Evolutionary conservation across 108 stramenopile genomes (phyloP).

Genomic region (Discostella stelligeroides): DNA sequence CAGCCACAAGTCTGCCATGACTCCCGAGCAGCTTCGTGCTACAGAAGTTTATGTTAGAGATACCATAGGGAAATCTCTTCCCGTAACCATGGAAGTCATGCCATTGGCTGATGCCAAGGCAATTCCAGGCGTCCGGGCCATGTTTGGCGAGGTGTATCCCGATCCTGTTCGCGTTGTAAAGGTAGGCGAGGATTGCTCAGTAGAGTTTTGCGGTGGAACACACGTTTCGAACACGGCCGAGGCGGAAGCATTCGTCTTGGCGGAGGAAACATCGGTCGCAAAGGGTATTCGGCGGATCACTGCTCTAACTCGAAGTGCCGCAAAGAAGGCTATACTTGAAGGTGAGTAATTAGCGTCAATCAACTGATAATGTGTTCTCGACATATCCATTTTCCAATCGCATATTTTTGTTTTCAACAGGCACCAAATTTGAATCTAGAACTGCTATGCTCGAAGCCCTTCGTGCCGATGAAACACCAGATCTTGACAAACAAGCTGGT

Average conservation of each 20-base stretch:
- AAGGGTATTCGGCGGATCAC: conserved; percentile 89
- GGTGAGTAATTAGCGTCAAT: conserved; percentile 41
- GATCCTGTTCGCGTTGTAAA: conserved; percentile 96
- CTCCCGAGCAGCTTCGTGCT: conserved; percentile 73
- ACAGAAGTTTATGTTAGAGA: conserved; percentile 89
- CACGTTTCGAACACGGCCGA: conserved; percentile 82
- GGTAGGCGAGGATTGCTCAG: conserved; percentile 87
- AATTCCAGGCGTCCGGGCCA: conserved; percentile 92
- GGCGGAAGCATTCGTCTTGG: conserved; percentile 78
- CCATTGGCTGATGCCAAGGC: conserved; percentile 81
- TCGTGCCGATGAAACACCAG: conserved; percentile 48
- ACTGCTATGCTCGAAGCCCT: conserved; percentile 63
- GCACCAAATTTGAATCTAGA: conserved; percentile 46
- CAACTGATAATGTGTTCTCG: neutral
- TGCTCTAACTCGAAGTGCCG: conserved; percentile 69
- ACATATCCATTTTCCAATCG: neutral
- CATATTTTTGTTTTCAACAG: neutral
- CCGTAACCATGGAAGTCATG: conserved; percentile 72
- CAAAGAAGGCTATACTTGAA: conserved; percentile 62
- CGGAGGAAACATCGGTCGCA: conserved; percentile 85
- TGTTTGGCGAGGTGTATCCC: conserved; percentile 99
- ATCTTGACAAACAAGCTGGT: conserved; percentile 81
- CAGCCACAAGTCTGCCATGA: conserved; percentile 88
- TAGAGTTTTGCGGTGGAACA: conserved; percentile 93
- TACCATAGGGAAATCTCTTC: conserved; percentile 60